Conservation (phyloP, 352 stramenopile species). For the Pythium biforme region DNA sequence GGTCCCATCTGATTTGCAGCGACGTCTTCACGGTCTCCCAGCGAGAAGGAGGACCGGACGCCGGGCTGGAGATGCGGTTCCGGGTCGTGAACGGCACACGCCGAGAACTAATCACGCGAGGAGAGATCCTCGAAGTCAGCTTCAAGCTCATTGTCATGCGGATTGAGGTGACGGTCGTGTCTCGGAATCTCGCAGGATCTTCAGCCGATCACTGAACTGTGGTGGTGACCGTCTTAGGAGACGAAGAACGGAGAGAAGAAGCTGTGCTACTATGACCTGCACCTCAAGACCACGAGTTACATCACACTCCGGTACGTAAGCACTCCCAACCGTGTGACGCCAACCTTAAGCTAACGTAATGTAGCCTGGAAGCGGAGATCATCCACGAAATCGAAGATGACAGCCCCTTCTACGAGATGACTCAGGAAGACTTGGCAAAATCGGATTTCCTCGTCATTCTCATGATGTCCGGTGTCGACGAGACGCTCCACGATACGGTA, state of each 20-base stretch:
- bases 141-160: slow-evolving; percentile 71
- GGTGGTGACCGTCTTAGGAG: slow-evolving; percentile 22
- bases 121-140: slow-evolving; percentile 52
- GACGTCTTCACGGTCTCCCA: slow-evolving; percentile 46
- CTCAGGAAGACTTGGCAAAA: slow-evolving; percentile 26
- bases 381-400: slow-evolving; percentile 39
- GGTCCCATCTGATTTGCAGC: slow-evolving; percentile 50
- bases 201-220: background rate
- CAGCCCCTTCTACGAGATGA: slow-evolving; percentile 49
- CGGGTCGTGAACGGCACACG: slow-evolving; percentile 54
- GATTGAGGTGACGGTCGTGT: slow-evolving; percentile 37
- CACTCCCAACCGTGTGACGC: background rate
- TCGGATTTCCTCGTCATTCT: slow-evolving; percentile 58
- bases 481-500: slow-evolving; percentile 62
- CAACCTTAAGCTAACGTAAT: background rate
- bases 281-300: slow-evolving; percentile 42
- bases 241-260: slow-evolving; percentile 40
- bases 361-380: slow-evolving; percentile 55
- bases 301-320: slow-evolving; percentile 41
- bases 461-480: slow-evolving; percentile 54
- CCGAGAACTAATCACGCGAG: slow-evolving; percentile 36
- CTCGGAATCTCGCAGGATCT: background rate
- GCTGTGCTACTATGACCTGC: slow-evolving; percentile 65
- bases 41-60: slow-evolving; percentile 16
- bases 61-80: slow-evolving; percentile 49